Percentiles rank a stretch among this genome's conserved stretches.
These are phyloP conservation scores for Eucalyptus melliodora DNA, from an alignment of 345 rosid species.

Conservation along the genomic window DNA sequence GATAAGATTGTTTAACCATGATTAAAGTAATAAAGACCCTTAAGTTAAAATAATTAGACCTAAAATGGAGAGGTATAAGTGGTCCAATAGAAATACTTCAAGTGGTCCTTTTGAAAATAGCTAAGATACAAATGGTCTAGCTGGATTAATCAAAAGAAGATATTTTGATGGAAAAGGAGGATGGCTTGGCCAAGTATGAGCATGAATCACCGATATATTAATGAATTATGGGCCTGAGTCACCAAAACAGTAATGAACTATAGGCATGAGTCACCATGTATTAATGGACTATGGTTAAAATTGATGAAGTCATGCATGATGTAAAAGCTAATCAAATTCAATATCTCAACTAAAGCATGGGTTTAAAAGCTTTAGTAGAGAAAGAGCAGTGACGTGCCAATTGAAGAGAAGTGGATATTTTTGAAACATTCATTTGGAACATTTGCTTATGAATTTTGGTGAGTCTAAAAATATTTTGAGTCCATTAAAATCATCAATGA, in stretches of 20 bases:
- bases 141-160: neutral
- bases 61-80: neutral
- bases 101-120: neutral
- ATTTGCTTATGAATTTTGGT: too few relatives aligned
- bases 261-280: neutral
- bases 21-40: neutral
- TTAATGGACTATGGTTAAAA: neutral
- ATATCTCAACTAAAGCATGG: neutral
- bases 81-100: neutral
- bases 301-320: neutral
- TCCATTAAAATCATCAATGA: neutral
- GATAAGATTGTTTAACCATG: neutral
- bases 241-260: too few relatives aligned
- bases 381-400: neutral
- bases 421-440: too few relatives aligned
- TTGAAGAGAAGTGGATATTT: neutral
- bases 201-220: neutral
- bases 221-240: too few relatives aligned
- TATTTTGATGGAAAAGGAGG: neutral
- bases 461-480: neutral
- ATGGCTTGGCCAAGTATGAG: neutral
- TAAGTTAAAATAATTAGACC: neutral
- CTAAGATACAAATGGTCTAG: neutral
- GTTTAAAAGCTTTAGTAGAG: neutral
- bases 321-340: neutral